Evolutionary conservation across 2,329 filamentous ascomycete species (phyloP).

Genomic region (Mycosphaerella sp.): DNA sequence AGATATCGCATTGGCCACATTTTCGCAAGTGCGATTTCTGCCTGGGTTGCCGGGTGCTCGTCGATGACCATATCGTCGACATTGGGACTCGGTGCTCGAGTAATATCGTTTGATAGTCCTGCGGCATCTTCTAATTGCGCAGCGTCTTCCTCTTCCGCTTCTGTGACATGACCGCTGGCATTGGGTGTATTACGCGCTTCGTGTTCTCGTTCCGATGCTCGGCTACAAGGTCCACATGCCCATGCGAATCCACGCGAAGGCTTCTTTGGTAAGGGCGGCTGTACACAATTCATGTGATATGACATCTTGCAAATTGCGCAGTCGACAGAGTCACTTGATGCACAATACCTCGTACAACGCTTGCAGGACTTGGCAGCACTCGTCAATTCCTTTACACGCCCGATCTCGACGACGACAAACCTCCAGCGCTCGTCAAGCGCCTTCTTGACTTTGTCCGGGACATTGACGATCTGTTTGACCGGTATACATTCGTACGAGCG

Average conservation of each 20-base stretch:
- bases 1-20: conserved; percentile 96
- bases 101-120: conserved; percentile 52
- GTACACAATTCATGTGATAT: conserved; percentile 98
- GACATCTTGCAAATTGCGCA: conserved; percentile 92
- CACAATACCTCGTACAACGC: conserved; percentile 83
- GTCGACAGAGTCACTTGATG: conserved; percentile 92
- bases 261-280: conserved; percentile 86
- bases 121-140: conserved; percentile 61
- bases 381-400: conserved; percentile 88
- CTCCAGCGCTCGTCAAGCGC: conserved; percentile 95
- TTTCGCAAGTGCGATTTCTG: conserved; percentile 86
- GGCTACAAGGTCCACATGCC: conserved; percentile 93
- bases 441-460: conserved; percentile 89
- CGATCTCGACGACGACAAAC: conserved; percentile 89
- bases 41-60: conserved; percentile 62
- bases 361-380: conserved; percentile 96
- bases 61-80: conserved; percentile 49
- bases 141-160: conserved; percentile 58
- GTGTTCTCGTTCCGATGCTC: conserved; percentile 87
- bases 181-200: conserved; percentile 84
- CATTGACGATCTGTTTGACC: conserved; percentile 87
- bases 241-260: conserved; percentile 95
- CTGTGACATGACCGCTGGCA: conserved; percentile 48
- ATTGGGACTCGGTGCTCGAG: conserved; percentile 48
- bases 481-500: conserved; percentile 97